These are phyloP conservation scores for Termitomyces sp. DNA, from an alignment of 768 basidiomycete species.

Conservation along the genomic window DNA sequence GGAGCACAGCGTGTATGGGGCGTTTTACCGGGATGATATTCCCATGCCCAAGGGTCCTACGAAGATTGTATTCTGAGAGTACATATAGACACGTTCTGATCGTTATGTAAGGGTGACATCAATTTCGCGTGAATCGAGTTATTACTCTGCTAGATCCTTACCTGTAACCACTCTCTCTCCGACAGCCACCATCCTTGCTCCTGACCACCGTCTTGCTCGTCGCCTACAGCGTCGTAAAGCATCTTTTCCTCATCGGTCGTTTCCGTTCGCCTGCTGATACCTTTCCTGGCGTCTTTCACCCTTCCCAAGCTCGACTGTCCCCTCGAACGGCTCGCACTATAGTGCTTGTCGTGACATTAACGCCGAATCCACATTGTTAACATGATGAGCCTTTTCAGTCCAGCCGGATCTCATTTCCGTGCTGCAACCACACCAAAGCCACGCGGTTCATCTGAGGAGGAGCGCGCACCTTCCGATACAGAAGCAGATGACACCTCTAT, in stretches of 20 bases:
- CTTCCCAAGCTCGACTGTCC: background rate
- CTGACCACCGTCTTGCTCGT: background rate
- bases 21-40: constrained; percentile 75
- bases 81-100: constrained; percentile 2
- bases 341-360: constrained; percentile 1
- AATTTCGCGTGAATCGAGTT: constrained; percentile 12
- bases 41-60: constrained; percentile 60
- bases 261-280: background rate
- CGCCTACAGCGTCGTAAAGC: background rate
- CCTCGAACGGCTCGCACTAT: background rate
- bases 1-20: constrained; percentile 87
- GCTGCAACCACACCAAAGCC: constrained; percentile 55
- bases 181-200: constrained; percentile 8
- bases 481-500: constrained; percentile 90
- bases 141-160: constrained; percentile 3
- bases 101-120: constrained; percentile 21
- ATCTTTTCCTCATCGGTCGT: background rate
- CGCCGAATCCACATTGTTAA: constrained; percentile 13
- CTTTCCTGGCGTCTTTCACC: background rate
- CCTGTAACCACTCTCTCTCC: constrained; percentile 3
- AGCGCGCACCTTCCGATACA: constrained; percentile 76
- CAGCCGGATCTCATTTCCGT: constrained; percentile 60
- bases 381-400: constrained; percentile 83
- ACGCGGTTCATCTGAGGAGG: constrained; percentile 63
- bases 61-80: constrained; percentile 67